A percentile compares a stretch with the other conserved stretches of the same genome.
These are phyloP conservation scores for Dillenia suffruticosa DNA, from an alignment of 164 flowering plant genomes.

Conservation along the genomic window DNA sequence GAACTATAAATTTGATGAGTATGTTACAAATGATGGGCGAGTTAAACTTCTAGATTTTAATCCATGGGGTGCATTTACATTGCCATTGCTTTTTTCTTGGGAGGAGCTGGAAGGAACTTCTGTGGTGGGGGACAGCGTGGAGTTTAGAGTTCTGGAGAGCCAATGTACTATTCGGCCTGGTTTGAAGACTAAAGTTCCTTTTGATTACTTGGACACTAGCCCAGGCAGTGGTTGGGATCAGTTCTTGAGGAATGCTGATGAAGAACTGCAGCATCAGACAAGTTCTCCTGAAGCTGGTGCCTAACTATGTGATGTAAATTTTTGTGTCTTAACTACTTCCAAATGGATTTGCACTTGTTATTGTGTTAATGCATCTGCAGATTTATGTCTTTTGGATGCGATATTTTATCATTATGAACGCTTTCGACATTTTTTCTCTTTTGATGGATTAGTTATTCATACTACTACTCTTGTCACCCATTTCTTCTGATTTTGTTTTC, in stretches of 20 bases:
- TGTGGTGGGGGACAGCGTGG: constrained; percentile 21
- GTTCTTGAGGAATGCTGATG: constrained; percentile 67
- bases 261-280: constrained; percentile 42
- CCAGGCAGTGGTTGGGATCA: constrained; percentile 98
- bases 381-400: too few species aligned
- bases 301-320: constrained; percentile 8
- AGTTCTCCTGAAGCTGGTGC: constrained; percentile 36
- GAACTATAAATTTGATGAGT: constrained; percentile 76
- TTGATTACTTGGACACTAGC: constrained; percentile 81
- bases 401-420: too few species aligned
- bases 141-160: constrained; percentile 71
- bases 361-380: too few species aligned
- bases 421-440: too few species aligned
- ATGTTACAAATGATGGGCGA: constrained; percentile 53
- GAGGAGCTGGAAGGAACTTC: constrained; percentile 61
- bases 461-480: too few species aligned
- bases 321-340: too few species aligned
- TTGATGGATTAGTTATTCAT: too few species aligned
- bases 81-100: constrained; percentile 78
- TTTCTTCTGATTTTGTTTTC: too few species aligned
- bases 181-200: constrained; percentile 90
- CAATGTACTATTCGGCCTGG: constrained; percentile 79
- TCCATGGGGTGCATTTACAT: constrained; percentile 78
- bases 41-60: constrained; percentile 87
- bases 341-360: too few species aligned